A percentile compares a stretch with the other conserved stretches of the same genome.
phyloP scores from a whole-genome alignment of 2,329 filamentous ascomycete genomes.

The Tolypocladium amazonense region DNA sequence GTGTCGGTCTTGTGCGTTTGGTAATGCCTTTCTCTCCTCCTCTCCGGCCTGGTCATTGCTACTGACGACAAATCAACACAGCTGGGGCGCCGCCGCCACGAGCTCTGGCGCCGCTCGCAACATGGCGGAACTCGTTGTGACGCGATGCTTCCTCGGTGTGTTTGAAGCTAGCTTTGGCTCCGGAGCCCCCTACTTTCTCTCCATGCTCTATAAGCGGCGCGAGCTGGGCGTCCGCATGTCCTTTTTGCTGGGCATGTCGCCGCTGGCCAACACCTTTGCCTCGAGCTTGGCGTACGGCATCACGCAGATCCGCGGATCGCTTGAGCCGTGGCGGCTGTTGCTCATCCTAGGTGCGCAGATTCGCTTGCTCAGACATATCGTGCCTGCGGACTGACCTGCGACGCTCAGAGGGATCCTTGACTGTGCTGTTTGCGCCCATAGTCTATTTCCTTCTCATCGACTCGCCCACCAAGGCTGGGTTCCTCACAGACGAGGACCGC shows the following conservation, averaged over 20 bases:
- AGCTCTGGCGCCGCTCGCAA: constrained; percentile 10
- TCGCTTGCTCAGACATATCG: not conserved
- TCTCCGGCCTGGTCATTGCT: constrained; percentile 6
- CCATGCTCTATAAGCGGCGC: constrained; percentile 20
- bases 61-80: not conserved
- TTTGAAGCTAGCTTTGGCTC: constrained; percentile 16
- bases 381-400: not conserved
- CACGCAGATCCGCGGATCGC: constrained; percentile 12
- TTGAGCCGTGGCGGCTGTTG: constrained; percentile 18
- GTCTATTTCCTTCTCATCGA: constrained; percentile 20
- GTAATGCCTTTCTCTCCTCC: constrained; percentile 10
- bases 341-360: constrained; percentile 14
- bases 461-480: constrained; percentile 15
- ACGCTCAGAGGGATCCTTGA: constrained; percentile 14
- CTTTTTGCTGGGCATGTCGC: constrained; percentile 16
- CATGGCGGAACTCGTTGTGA: constrained; percentile 10
- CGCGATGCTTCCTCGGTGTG: constrained; percentile 15
- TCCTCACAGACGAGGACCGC: constrained; percentile 17
- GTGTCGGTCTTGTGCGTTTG: constrained; percentile 11
- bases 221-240: constrained; percentile 19
- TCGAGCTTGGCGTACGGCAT: constrained; percentile 22
- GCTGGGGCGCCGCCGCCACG: constrained; percentile 7
- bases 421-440: constrained; percentile 14
- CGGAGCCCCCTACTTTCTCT: constrained; percentile 18
- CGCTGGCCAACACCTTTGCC: constrained; percentile 22